Evolutionary conservation across 768 basidiomycete species (phyloP), one percentile per base, ranked within the genome.

Genomic region (Thelephora ganbajun): DNA sequence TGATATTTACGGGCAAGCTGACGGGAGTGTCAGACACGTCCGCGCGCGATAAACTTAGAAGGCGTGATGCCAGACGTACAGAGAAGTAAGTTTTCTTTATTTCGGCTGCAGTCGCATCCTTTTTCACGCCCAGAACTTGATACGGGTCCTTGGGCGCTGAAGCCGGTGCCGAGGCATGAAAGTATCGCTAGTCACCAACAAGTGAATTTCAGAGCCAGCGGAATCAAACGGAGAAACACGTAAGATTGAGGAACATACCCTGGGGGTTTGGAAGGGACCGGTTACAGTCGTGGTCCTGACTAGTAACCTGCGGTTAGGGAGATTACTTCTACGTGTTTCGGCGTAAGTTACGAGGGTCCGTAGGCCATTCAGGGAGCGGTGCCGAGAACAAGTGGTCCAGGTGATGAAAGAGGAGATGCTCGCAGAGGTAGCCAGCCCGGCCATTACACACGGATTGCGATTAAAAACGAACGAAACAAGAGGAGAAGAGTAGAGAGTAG

Each of bases 51-150:
- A 56, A 51, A 53, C 5, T 16, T 41, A 30, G 26, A 30, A 30
- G 9, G 5, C 26, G 26, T 30, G 26, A 7, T 35, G 36, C 36
- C 26, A 44, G 13, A 63, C 87, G 58, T 62, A 96, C 94, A 60
- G 86, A 73, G 65, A 97, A 99, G 66, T 99, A 99, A 2, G 77
- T 76, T 68, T 98, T 98, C 78, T 99, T 99, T 58, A 99, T 97
- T 55, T 98, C 91, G 18, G 83, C 76, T 22, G 79, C 62, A 18
- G 79, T 71, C 42, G 94, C 86, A 63, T 91, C 89, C 56, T 79
- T 79, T 56, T 73, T 73, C 6, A 98, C 83, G 20, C 96, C 94
- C 9, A 99, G 66, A n/a, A 89, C 82, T 26, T 83, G 65, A 63
- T 99, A 99, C 1, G 96, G 96, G 61, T 89, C 82, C 63, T 86